These are phyloP conservation scores for Trifolium subterraneum DNA, from an alignment of 306 rosid species.

Conservation along the genomic window DNA sequence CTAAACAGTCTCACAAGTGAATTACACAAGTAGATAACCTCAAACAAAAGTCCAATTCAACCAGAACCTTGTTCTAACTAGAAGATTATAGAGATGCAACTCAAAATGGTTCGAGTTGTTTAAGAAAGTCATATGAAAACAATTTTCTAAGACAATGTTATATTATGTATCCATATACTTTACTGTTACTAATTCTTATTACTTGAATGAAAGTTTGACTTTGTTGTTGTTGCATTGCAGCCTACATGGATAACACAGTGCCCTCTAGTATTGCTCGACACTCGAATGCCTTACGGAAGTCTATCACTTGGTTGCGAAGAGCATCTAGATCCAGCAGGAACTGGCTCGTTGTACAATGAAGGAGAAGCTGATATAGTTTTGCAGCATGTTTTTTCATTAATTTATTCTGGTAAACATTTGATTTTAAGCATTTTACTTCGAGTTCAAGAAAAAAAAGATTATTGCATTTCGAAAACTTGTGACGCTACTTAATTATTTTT, in stretches of 20 bases:
- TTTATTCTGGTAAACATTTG: slow-evolving; percentile 64
- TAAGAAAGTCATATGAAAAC: background rate
- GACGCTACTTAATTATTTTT: slow-evolving; percentile 17
- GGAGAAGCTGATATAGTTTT: slow-evolving; percentile 86
- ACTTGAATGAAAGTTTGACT: slow-evolving; percentile 36
- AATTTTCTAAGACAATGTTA: background rate
- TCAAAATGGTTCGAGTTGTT: background rate
- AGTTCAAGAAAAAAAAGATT: slow-evolving; percentile 17
- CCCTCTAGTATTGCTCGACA: slow-evolving; percentile 82
- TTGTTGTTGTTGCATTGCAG: slow-evolving; percentile 59
- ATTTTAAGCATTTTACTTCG: slow-evolving; percentile 3
- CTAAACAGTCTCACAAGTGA: background rate
- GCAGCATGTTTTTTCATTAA: slow-evolving; percentile 73
- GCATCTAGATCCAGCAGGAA: slow-evolving; percentile 82
- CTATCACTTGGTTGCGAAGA: slow-evolving; percentile 81
- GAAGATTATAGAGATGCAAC: no score
- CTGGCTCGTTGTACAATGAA: slow-evolving; percentile 81
- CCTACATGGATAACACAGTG: slow-evolving; percentile 87
- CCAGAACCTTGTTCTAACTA: no score
- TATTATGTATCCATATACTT: slow-evolving; percentile 11
- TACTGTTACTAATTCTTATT: slow-evolving; percentile 33
- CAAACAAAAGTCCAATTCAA: no score
- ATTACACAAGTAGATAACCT: background rate
- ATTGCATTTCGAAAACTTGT: slow-evolving; percentile 26
- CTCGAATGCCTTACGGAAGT: slow-evolving; percentile 86